A percentile compares a stretch with the other conserved stretches of the same genome.
Conservation (phyloP, 176 grass and related monocot species). For the Zea luxurians region DNA sequence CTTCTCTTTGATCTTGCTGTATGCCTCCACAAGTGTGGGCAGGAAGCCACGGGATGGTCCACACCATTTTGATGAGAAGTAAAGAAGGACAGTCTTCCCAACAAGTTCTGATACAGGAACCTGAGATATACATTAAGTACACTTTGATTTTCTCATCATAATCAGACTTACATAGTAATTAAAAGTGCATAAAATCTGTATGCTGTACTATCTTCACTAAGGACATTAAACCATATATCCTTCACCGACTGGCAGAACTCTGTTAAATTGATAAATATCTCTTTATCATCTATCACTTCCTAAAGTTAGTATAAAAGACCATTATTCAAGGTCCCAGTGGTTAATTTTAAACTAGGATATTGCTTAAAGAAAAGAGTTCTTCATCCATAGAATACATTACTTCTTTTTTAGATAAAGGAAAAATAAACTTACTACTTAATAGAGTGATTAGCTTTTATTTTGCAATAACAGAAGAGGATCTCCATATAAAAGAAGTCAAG, state of each 20-base stretch:
- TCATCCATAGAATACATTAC: not conserved
- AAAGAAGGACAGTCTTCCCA: conserved; percentile 82
- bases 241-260: not conserved
- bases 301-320: not conserved
- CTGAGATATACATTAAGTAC: conserved; percentile 34
- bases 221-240: not conserved
- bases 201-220: not conserved
- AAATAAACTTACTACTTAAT: conserved; percentile 8
- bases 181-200: conserved; percentile 8
- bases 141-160: not conserved
- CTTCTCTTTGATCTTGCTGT: conserved; percentile 79
- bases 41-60: conserved; percentile 67
- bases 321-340: not conserved
- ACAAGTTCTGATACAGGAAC: conserved; percentile 71
- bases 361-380: not conserved
- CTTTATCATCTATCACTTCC: not conserved
- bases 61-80: conserved; percentile 85
- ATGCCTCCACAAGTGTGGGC: conserved; percentile 62
- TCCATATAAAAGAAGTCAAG: conserved; percentile 15
- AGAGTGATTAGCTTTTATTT: not conserved
- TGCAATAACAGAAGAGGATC: not conserved
- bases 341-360: not conserved
- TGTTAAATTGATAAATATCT: not conserved
- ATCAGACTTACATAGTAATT: no score
- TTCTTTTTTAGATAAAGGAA: not conserved